phyloP scores from a whole-genome alignment of 495 filamentous ascomycete genomes.

The Glutinoglossum americanum region DNA sequence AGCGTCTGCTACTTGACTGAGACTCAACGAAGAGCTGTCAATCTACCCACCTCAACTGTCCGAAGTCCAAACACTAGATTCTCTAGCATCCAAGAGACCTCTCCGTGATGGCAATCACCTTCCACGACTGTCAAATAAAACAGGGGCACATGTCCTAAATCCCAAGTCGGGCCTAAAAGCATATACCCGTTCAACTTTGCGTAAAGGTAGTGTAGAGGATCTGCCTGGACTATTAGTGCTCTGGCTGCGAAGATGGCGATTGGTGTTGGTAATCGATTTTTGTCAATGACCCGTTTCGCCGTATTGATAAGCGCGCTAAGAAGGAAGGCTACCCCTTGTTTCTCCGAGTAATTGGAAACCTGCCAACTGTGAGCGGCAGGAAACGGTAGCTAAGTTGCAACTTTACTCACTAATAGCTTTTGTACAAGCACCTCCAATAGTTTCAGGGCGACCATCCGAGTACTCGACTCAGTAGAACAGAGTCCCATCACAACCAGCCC shows the following conservation, averaged over 20 bases:
- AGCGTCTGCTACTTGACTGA: neutral
- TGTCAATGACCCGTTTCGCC: slow-evolving; percentile 28
- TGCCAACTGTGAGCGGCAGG: slow-evolving; percentile 5
- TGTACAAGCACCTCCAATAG: neutral
- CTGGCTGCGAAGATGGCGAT: slow-evolving; percentile 52
- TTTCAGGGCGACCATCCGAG: neutral
- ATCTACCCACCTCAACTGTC: slow-evolving; percentile 26
- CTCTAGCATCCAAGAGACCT: slow-evolving; percentile 64
- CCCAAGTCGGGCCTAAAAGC: slow-evolving; percentile 51
- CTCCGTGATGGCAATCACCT: slow-evolving; percentile 52
- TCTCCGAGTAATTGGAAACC: slow-evolving; percentile 51
- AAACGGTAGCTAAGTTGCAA: neutral
- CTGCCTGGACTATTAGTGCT: slow-evolving; percentile 40
- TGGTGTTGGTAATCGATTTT: slow-evolving; percentile 44
- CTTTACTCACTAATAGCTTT: neutral
- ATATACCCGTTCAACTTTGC: slow-evolving; percentile 73
- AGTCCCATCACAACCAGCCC: neutral
- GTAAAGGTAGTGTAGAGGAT: slow-evolving; percentile 70
- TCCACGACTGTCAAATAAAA: slow-evolving; percentile 49
- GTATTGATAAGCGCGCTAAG: slow-evolving; percentile 62
- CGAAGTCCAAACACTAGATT: slow-evolving; percentile 49
- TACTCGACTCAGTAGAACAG: neutral
- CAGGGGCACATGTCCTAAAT: slow-evolving; percentile 50
- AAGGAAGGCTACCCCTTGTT: slow-evolving; percentile 51
- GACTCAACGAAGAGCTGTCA: neutral